Evolutionary conservation across 1,284 basidiomycete genomes (phyloP).

Genomic region (Leccinum fallax): DNA sequence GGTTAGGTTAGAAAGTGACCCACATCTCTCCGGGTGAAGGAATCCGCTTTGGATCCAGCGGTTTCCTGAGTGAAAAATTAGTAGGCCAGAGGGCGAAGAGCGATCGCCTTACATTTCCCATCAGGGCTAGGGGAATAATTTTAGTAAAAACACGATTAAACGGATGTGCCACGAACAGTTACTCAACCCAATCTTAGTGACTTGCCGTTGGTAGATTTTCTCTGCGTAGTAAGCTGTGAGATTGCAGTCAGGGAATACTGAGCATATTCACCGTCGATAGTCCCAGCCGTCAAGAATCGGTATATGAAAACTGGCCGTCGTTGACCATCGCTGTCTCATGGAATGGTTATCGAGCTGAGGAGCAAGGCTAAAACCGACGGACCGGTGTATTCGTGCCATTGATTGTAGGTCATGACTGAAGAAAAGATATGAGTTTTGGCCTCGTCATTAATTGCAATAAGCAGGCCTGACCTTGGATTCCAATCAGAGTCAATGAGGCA

Average conservation of each 20-base stretch:
- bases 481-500: slow-evolving; percentile 93
- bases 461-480: slow-evolving; percentile 76
- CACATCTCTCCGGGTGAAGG: slow-evolving; percentile 89
- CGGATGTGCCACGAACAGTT: slow-evolving; percentile 60
- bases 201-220: slow-evolving; percentile 90
- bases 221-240: slow-evolving; percentile 44
- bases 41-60: slow-evolving; percentile 71
- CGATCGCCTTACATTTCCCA: slow-evolving; percentile 54
- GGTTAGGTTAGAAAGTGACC: slow-evolving; percentile 26
- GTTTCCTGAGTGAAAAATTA: slow-evolving; percentile 39
- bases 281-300: slow-evolving; percentile 81
- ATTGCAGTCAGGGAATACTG: neutral
- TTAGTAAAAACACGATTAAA: slow-evolving; percentile 6
- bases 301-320: slow-evolving; percentile 93
- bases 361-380: slow-evolving; percentile 18
- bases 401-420: slow-evolving; percentile 88
- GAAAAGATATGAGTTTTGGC: neutral
- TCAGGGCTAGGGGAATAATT: slow-evolving; percentile 51
- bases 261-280: slow-evolving; percentile 64
- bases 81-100: neutral
- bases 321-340: slow-evolving; percentile 81
- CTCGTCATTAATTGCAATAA: neutral
- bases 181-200: slow-evolving; percentile 93
- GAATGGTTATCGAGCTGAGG: slow-evolving; percentile 6
- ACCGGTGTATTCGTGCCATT: slow-evolving; percentile 97